Base-by-base conservation (phyloP, 73 alveolate species). In the Strombidium stylifer region DNA sequence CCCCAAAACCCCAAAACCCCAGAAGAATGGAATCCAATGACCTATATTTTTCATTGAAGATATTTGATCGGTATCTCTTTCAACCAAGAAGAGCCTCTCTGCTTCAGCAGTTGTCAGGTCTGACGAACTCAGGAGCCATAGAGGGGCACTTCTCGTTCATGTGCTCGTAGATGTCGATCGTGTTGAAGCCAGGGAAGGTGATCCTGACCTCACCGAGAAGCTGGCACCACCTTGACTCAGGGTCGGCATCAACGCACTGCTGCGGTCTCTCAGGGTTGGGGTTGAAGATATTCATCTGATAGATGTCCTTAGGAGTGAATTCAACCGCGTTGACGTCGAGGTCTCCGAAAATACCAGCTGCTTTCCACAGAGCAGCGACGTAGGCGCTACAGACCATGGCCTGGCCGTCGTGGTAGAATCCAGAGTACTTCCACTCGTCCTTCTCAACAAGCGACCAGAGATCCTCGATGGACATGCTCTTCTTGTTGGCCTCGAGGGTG, bases 71-170 rank as follows among this genome's bases (percentile, higher is more conserved):
- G n/a, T n/a, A n/a, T n/a, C n/a, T n/a, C n/a, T 34, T 14, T 69
- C 19, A 32, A 23, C 12, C 47, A 11, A 26, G 36, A 20, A n/a
- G n/a, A n/a, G n/a, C n/a, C n/a, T n/a, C n/a, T n/a, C n/a, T n/a
- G n/a, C n/a, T n/a, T 93, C 92, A 93, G 72, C 99, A 93, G 3
- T 93, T 96, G 50, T 53, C 91, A 31, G 97, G 97, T 74, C 99
- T 91, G 47, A 58, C 47, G 49, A 52, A 90, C 21, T 83, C 95
- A 6, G 96, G 96, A 8, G 93, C 87, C 27, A 67, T 56, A 36
- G 93, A 46, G 47, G 98, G 93, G 69, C 98, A 92, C 44, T 45
- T 42, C 72, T 92, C 97, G 75, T 74, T 70, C 98, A 92, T 89
- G 68, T 82, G 80, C 19, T 34, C 69, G 82, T 92, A 92, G 10